These are phyloP conservation scores for Cercospora sp. DNA, from an alignment of 2,329 filamentous ascomycete genomes.

Conservation along the genomic window DNA sequence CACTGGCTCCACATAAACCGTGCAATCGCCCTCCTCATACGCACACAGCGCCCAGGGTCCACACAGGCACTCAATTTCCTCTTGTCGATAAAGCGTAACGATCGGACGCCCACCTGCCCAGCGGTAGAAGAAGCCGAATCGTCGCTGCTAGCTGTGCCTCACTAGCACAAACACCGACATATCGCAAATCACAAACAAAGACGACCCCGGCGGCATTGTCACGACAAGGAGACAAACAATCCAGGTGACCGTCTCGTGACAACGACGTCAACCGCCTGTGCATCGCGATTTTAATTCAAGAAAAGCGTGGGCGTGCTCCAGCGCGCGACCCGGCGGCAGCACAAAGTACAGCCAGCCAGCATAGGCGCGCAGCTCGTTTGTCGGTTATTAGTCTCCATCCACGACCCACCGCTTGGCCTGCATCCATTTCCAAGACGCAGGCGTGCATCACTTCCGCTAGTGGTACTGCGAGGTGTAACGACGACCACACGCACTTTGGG, in stretches of 20 bases:
- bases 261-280: background rate
- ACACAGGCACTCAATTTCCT: background rate
- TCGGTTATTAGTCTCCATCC: background rate
- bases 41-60: background rate
- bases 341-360: slow-evolving; percentile 6
- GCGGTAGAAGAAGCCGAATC: background rate
- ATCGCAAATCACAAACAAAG: background rate
- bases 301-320: slow-evolving; percentile 5
- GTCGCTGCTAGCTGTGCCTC: background rate
- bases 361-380: slow-evolving; percentile 1
- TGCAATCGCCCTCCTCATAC: background rate
- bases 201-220: background rate
- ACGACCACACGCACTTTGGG: background rate
- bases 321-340: slow-evolving; percentile 2
- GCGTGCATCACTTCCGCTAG: slow-evolving; percentile 3
- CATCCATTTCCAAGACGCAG: background rate
- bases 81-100: background rate
- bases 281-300: background rate
- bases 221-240: background rate
- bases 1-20: background rate
- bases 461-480: background rate
- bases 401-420: slow-evolving; percentile 6
- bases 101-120: background rate
- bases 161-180: background rate
- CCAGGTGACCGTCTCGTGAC: background rate